Evolutionary conservation across 371 early-diverging fungal species (phyloP), one percentile per base, ranked within the genome.

Genomic region (Gilbertella persicaria): DNA sequence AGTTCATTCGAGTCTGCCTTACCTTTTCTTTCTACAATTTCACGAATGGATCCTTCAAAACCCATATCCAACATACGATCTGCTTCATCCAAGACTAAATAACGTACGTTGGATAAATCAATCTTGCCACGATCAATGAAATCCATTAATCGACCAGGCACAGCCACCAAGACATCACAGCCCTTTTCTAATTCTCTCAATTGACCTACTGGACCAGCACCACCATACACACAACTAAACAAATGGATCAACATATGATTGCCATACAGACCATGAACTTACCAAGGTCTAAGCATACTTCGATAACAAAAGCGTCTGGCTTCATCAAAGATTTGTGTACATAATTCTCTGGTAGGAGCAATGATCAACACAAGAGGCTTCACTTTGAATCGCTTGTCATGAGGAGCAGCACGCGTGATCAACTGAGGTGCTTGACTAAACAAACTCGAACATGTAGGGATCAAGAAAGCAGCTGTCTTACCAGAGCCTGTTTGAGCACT

Each of bases 61-160:
- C 99, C 99, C 98, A 98, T 97, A 69, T 99, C 99, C 41, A 99
- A 69, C 98, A 98, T 97, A 52, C 97, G 85, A 69, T 98, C 98
- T 5, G 98, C 97, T 61, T 99, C 99, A 73, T 99, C 99, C 52
- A 99, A 78, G 21, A 99, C 94, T n/a, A 98, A 69, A 60, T 95
- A 97, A n/a, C 66, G 66, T 35, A 98, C 91, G 41, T 92, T 75
- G 16, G 83, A 69, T 41, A 99, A 75, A 30, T 90, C 92, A 14
- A 95, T 80, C 41, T 80, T 79, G 2, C 87, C 85, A 39, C 88
- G 77, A 43, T 93, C 86, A 39, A 98, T 78, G 73, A 99, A 83
- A 64, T 99, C 99, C 50, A 92, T 90, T 12, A 99, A 76, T 47
- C 99, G 83, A 17, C 99, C 99, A 30, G 99, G 99, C 0, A 99